phyloP scores from a whole-genome alignment of 768 basidiomycete species.

The Mycena rosella region DNA sequence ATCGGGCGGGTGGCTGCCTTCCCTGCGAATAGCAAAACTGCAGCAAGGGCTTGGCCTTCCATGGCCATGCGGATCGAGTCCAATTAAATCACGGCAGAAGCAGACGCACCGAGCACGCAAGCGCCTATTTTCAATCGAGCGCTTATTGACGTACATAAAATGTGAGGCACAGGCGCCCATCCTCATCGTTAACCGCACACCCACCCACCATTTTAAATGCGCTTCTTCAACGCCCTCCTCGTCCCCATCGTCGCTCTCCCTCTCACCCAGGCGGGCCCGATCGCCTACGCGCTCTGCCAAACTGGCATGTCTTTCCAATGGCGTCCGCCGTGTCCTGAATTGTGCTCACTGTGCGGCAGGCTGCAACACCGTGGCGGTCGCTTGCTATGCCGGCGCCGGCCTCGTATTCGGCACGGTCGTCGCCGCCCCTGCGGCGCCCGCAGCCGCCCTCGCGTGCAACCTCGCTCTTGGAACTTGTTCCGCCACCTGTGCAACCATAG shows the following conservation, averaged over 20 bases:
- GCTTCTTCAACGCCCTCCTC: conserved; percentile 5
- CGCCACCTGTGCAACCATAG: conserved; percentile 51
- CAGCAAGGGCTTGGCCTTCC: not conserved
- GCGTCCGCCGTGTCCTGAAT: no score
- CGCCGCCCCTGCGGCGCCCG: conserved; percentile 50
- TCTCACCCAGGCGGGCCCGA: conserved; percentile 44
- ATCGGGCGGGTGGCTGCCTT: no score
- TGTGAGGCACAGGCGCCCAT: no score
- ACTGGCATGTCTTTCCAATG: conserved; percentile 45
- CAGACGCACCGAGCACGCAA: not conserved
- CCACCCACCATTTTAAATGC: not conserved
- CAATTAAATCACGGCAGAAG: conserved; percentile 4
- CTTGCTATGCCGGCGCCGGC: conserved; percentile 57
- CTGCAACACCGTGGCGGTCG: conserved; percentile 53
- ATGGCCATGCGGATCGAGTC: not conserved
- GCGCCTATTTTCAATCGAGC: not conserved
- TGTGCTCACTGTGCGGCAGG: conserved; percentile 32
- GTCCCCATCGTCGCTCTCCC: not conserved
- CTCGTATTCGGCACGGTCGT: conserved; percentile 54
- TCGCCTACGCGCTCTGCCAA: conserved; percentile 58
- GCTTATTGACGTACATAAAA: conserved; percentile 9
- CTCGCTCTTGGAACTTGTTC: conserved; percentile 56
- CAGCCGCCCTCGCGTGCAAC: conserved; percentile 54
- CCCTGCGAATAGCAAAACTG: not conserved
- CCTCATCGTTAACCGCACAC: no score